Base-by-base conservation (phyloP, 1,139 yeast genomes). In the Magnusiomyces fungicola region DNA sequence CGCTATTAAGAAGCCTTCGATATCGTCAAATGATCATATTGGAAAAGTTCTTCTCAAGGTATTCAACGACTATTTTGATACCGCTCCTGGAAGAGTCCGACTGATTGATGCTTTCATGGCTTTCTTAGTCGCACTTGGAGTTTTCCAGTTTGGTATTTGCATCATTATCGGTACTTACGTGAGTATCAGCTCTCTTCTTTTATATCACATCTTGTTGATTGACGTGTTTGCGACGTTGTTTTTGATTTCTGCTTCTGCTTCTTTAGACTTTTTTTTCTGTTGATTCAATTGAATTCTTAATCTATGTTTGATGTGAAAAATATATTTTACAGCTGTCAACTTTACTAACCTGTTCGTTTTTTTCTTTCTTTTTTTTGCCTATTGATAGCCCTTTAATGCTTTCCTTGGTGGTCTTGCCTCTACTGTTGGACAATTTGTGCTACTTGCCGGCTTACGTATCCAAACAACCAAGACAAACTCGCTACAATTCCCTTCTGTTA, bases 371-470 rank as follows among this genome's bases (percentile, higher is more conserved):
- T n/a, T n/a, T n/a, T n/a, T n/a, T n/a, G n/a, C n/a, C n/a, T n/a
- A 24, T 38, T 32, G n/a, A 24, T 46, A 69, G 71, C 99, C 99
- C 21, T 92, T 94, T 76, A 92, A 92, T 69, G 97, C 97, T 30
- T 92, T 92, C 64, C 74, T 92, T 53, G 94, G 96, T 25, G 98
- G 98, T 0, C 92, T 92, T 64, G 79, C 85, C 52, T 74, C 89
- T 37, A 87, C 97, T 53, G 97, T 92, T 51, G 97, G 96, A 16
- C 98, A 94, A 67, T 92, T 94, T 65, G 97, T 92, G 34, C 76
- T 92, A 56, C 78, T 95, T n/a, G 55, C 52, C 83, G 34, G 48
- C 55, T 74, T 92, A 61, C 75, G 98, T 60, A 75, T 90, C 62
- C 97, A 90, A 65, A 72, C 75, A 36, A 69, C 73, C 39, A 63